These are phyloP conservation scores for Ustilago esculenta DNA, from an alignment of 1,284 basidiomycete species.

Conservation along the genomic window DNA sequence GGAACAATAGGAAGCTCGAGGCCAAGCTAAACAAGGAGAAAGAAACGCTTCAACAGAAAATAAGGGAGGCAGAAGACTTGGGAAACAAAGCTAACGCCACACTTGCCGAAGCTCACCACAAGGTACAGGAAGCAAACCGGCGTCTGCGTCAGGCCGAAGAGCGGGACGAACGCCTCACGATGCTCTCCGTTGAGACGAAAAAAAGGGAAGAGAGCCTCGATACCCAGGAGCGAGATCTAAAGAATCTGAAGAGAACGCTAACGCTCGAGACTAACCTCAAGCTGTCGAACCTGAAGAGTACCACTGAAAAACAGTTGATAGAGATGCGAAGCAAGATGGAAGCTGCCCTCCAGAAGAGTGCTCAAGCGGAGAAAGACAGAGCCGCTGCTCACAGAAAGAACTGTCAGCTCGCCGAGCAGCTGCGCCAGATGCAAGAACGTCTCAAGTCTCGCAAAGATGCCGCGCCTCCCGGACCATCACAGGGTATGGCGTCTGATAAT, in stretches of 20 bases:
- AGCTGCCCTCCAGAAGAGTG: not conserved
- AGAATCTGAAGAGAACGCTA: too few species aligned
- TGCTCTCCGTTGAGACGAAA: too few species aligned
- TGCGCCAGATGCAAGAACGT: constrained; percentile 12
- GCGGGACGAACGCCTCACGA: too few species aligned
- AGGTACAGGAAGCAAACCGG: not conserved
- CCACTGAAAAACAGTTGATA: not conserved
- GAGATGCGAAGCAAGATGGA: not conserved
- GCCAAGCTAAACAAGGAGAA: not conserved
- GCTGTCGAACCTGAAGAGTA: constrained; percentile 3
- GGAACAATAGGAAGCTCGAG: not conserved
- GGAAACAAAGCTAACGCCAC: not conserved
- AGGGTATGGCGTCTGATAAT: not conserved
- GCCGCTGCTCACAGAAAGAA: constrained; percentile 13
- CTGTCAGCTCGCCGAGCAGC: constrained; percentile 21
- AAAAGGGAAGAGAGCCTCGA: too few species aligned
- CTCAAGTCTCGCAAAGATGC: not conserved
- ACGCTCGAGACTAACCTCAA: constrained; percentile 1
- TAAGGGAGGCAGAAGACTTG: not conserved
- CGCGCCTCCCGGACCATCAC: not conserved
- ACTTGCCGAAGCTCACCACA: not conserved
- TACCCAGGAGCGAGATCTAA: too few species aligned
- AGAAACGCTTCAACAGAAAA: not conserved
- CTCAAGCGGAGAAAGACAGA: constrained; percentile 9
- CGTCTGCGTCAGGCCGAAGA: not conserved